Base-by-base conservation (phyloP, 2,329 filamentous ascomycete species). In the Calonectria multiphialidica region DNA sequence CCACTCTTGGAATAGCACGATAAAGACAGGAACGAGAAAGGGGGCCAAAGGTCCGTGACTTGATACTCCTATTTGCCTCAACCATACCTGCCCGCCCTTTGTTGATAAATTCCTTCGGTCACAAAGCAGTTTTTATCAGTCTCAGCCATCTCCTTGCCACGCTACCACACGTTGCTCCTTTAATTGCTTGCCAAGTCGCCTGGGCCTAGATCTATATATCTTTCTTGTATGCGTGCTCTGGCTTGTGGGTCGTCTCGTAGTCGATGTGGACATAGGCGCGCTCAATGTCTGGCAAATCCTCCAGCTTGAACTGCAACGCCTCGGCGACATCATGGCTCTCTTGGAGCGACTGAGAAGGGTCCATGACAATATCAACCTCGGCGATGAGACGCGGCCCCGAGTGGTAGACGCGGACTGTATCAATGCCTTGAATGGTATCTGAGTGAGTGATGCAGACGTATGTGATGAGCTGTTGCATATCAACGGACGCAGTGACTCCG, bases 311-410 rank as follows among this genome's bases (percentile, higher is more conserved):
- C 87, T 99, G 97, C 78, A 99, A 88, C 79, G 93, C 95, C 84
- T 99, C 97, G 0, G 97, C 96, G 15, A 98, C 91, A 80, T 99
- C 97, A 83, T 99, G 97, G 0, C 95, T 97, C 65, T 92, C 92
- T 74, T 90, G 88, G 18, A 99, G 89, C 2, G 91, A 91, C 67
- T 92, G 90, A 1, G 91, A 87, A 0, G 93, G 91, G 77, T 96
- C 92, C 95, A 98, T 98, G 79, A 98, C 96, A 68, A 98, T 92
- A 81, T 99, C 97, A 44, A 98, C 95, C 87, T 99, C 97, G 77
- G 97, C 96, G 76, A 98, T 95, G 55, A 98, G 90, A 23, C 96
- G 90, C 1, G 96, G 91, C 0, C 96, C 96, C 8, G 93, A 95
- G 84, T 98, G 96, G 85, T 98, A 98, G 0, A 96, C 95, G 64